Conservation (phyloP, 495 filamentous ascomycete genomes). For the Neurospora sp. region DNA sequence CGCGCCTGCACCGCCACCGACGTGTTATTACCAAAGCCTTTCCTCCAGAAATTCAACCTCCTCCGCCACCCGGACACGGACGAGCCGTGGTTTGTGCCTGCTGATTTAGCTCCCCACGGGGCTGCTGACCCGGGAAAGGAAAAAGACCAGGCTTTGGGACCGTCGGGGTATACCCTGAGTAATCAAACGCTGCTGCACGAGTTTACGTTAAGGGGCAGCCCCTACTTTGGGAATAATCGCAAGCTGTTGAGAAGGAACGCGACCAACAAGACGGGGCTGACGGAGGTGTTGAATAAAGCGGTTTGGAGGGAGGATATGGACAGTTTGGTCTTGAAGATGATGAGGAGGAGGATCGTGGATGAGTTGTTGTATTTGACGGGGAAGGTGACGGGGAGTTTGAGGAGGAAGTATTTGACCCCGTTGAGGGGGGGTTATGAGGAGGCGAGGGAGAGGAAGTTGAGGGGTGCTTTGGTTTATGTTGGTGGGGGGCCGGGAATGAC, state of each 20-base stretch:
- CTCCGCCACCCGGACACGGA: conserved; percentile 45
- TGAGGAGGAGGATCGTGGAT: conserved; percentile 41
- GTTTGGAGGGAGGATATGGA: conserved; percentile 64
- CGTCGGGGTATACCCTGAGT: conserved; percentile 5
- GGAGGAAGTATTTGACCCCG: not conserved
- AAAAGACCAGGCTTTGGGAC: not conserved
- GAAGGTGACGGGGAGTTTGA: not conserved
- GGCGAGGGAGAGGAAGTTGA: conserved; percentile 16
- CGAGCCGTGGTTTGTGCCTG: conserved; percentile 50
- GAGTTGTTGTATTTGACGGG: conserved; percentile 22
- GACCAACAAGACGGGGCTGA: not conserved
- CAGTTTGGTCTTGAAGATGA: conserved; percentile 41
- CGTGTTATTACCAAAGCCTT: conserved; percentile 45
- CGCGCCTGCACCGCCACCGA: conserved; percentile 53
- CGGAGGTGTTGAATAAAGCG: conserved; percentile 5
- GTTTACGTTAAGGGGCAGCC: not conserved
- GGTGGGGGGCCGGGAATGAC: not conserved
- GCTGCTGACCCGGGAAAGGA: not conserved
- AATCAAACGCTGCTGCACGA: conserved; percentile 7
- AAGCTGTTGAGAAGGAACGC: conserved; percentile 8
- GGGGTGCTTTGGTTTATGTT: conserved; percentile 26
- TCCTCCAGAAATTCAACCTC: conserved; percentile 54
- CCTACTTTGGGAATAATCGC: not conserved
- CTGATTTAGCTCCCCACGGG: not conserved
- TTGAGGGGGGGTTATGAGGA: conserved; percentile 19